These are phyloP conservation scores for Phalaenopsis equestris DNA, from an alignment of 106 monocot species.

Conservation along the genomic window DNA sequence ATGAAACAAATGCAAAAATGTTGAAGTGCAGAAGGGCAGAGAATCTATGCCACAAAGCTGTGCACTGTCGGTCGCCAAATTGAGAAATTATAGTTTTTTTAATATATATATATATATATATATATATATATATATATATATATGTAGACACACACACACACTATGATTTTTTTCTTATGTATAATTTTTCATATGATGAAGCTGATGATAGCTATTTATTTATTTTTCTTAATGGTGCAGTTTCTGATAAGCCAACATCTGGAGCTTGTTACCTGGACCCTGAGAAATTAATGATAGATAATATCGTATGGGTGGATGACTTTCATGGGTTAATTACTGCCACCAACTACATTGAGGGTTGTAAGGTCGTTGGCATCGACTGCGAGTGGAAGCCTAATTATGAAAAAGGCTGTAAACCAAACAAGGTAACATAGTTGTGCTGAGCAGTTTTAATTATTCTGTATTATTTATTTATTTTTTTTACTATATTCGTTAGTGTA, in stretches of 20 bases:
- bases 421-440: constrained; percentile 41
- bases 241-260: constrained; percentile 22
- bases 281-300: constrained; percentile 49
- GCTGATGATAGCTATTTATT: background rate
- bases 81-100: too few relatives aligned
- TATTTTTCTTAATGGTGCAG: constrained; percentile 25
- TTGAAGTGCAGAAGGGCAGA: too few relatives aligned
- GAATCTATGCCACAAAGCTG: too few relatives aligned
- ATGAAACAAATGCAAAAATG: too few relatives aligned
- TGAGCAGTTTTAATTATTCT: background rate
- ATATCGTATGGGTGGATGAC: constrained; percentile 81
- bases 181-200: background rate
- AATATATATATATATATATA: too few relatives aligned
- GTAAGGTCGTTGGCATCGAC: constrained; percentile 91
- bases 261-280: constrained; percentile 46
- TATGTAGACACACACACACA: too few relatives aligned
- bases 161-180: constrained; percentile 1
- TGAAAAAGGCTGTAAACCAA: constrained; percentile 74
- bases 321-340: constrained; percentile 44
- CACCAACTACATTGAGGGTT: constrained; percentile 59
- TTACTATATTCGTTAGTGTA: background rate
- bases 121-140: too few relatives aligned
- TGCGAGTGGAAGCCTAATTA: constrained; percentile 99
- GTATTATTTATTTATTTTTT: background rate
- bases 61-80: too few relatives aligned